These are phyloP conservation scores for Sporothrix brasiliensis DNA, from an alignment of 2,329 filamentous ascomycete species.

Conservation along the genomic window DNA sequence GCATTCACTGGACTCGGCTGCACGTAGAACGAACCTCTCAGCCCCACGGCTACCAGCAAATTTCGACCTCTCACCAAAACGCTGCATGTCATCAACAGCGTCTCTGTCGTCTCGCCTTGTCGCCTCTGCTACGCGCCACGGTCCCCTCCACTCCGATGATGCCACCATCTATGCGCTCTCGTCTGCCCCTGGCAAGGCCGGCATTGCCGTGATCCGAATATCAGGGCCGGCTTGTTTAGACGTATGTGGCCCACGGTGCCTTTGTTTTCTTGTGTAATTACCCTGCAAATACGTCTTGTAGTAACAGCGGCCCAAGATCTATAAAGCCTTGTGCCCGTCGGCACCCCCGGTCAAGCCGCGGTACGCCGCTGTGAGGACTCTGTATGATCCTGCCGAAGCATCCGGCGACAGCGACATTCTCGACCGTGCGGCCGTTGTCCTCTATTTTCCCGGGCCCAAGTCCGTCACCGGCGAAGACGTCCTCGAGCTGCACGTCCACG, in stretches of 20 bases:
- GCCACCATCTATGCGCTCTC: slow-evolving; percentile 91
- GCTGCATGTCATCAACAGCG: background rate
- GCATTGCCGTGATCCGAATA: slow-evolving; percentile 86
- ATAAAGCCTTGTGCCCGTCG: slow-evolving; percentile 54
- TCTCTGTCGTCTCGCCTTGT: background rate
- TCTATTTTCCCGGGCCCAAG: slow-evolving; percentile 78
- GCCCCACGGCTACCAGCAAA: background rate
- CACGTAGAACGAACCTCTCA: background rate
- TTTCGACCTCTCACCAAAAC: background rate
- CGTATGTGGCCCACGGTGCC: slow-evolving; percentile 48
- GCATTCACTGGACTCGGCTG: no score
- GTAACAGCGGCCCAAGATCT: slow-evolving; percentile 48
- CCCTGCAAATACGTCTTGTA: no score
- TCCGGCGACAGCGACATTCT: slow-evolving; percentile 55
- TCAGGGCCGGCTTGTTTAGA: slow-evolving; percentile 76
- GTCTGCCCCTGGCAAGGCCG: slow-evolving; percentile 80
- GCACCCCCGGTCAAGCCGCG: slow-evolving; percentile 53
- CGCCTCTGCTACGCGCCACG: background rate
- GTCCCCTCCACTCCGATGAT: slow-evolving; percentile 37
- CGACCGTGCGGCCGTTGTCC: slow-evolving; percentile 77
- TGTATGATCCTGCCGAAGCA: slow-evolving; percentile 58
- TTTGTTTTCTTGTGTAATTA: background rate
- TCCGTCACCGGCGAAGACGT: slow-evolving; percentile 93
- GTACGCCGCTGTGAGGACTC: slow-evolving; percentile 71
- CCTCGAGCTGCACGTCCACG: slow-evolving; percentile 92